Evolutionary conservation across 768 basidiomycete genomes (phyloP).

Genomic region (Macrocybe gigantea): DNA sequence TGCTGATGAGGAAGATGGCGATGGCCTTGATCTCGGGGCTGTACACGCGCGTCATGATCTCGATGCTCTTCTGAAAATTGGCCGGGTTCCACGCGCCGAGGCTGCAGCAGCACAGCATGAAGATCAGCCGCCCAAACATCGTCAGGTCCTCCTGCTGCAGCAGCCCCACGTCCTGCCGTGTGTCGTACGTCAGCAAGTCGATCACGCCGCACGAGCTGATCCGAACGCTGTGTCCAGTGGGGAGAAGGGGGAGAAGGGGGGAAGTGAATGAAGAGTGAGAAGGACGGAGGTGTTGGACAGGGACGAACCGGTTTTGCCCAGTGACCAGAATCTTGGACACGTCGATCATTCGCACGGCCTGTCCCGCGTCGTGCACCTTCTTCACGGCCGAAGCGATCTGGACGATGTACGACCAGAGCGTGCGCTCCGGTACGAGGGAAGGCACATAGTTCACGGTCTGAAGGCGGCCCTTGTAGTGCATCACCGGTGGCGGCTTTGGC

Average conservation of each 20-base stretch:
- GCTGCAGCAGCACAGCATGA: slow-evolving; percentile 72
- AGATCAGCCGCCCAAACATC: slow-evolving; percentile 80
- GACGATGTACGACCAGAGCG: slow-evolving; percentile 88
- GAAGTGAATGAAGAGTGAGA: background rate
- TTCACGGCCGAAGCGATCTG: slow-evolving; percentile 88
- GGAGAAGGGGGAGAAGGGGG: background rate
- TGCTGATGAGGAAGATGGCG: slow-evolving; percentile 70
- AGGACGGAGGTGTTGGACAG: background rate
- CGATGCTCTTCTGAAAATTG: slow-evolving; percentile 69
- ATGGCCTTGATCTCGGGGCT: slow-evolving; percentile 79
- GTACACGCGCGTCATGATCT: slow-evolving; percentile 67
- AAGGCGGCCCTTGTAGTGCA: slow-evolving; percentile 15
- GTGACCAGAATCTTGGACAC: slow-evolving; percentile 84
- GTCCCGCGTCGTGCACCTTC: slow-evolving; percentile 73
- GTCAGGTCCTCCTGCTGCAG: slow-evolving; percentile 86
- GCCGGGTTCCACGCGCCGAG: slow-evolving; percentile 50
- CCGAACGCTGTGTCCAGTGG: slow-evolving; percentile 49
- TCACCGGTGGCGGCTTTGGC: slow-evolving; percentile 32
- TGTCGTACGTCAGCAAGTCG: slow-evolving; percentile 79
- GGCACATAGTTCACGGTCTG: slow-evolving; percentile 17
- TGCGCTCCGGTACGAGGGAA: slow-evolving; percentile 61
- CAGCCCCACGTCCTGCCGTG: slow-evolving; percentile 48
- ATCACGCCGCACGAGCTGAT: slow-evolving; percentile 82
- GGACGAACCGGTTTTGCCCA: slow-evolving; percentile 72
- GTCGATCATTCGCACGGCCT: slow-evolving; percentile 81